A percentile compares a stretch with the other conserved stretches of the same genome.
These are phyloP conservation scores for Auriscalpium vulgare DNA, from an alignment of 768 basidiomycete species.

Conservation along the genomic window DNA sequence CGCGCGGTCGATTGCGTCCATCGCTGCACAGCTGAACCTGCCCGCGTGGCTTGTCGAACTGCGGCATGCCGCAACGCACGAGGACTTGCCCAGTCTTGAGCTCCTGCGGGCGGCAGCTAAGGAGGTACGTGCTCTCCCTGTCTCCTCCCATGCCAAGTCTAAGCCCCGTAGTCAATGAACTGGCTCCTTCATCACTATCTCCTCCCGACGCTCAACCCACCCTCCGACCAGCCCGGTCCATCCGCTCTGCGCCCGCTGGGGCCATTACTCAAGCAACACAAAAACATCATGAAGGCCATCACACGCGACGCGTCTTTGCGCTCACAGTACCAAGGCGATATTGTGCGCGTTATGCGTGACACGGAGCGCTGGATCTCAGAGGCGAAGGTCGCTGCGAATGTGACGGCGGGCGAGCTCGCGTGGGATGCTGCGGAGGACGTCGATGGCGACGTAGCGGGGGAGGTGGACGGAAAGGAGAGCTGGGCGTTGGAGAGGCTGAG, in stretches of 20 bases:
- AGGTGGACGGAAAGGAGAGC: slow-evolving; percentile 46
- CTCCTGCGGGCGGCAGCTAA: slow-evolving; percentile 68
- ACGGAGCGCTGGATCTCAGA: slow-evolving; percentile 78
- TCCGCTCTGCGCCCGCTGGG: slow-evolving; percentile 45
- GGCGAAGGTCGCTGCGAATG: slow-evolving; percentile 52
- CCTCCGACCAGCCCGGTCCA: slow-evolving; percentile 21
- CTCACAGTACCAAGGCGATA: slow-evolving; percentile 39
- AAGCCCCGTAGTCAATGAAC: slow-evolving; percentile 49
- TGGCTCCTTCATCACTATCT: slow-evolving; percentile 88
- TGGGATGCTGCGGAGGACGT: slow-evolving; percentile 31
- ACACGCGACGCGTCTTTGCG: slow-evolving; percentile 58
- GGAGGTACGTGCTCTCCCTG: slow-evolving; percentile 38
- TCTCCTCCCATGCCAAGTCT: too few species aligned
- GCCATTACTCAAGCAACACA: slow-evolving; percentile 71
- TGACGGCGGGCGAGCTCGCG: slow-evolving; percentile 29
- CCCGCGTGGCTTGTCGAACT: slow-evolving; percentile 89
- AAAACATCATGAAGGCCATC: slow-evolving; percentile 51
- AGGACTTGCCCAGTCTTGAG: slow-evolving; percentile 82
- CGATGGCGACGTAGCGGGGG: slow-evolving; percentile 23
- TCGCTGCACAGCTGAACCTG: slow-evolving; percentile 79
- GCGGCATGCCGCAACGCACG: slow-evolving; percentile 93
- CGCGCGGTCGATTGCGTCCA: slow-evolving; percentile 83
- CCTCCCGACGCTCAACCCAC: slow-evolving; percentile 60
- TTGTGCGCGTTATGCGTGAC: slow-evolving; percentile 45
- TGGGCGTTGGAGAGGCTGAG: slow-evolving; percentile 67